Conservation (phyloP, 805 yeast genomes). For the Ogataea thermomethanolica region DNA sequence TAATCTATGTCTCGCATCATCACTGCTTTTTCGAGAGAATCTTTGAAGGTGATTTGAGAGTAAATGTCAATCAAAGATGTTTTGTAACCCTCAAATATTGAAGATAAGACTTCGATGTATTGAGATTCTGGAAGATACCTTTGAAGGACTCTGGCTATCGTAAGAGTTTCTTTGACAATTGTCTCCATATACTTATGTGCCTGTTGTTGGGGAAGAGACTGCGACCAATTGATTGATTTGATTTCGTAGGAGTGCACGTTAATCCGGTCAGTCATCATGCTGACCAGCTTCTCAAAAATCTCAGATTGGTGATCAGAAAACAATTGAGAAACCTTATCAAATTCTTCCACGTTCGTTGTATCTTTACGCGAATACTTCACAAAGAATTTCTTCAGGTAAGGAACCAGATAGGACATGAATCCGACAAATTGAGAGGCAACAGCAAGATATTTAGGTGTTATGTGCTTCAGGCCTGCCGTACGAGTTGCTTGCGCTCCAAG, state of each 20-base stretch:
- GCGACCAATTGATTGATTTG: conserved; percentile 47
- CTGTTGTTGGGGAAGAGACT: conserved; percentile 39
- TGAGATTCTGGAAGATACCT: conserved; percentile 53
- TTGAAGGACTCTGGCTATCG: conserved; percentile 56
- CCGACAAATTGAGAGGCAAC: conserved; percentile 64
- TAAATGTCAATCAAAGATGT: conserved; percentile 50
- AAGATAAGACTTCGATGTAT: conserved; percentile 42
- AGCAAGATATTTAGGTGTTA: conserved; percentile 69
- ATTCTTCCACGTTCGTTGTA: conserved; percentile 34
- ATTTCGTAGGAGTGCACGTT: conserved; percentile 47
- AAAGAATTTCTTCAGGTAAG: conserved; percentile 32
- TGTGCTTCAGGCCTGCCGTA: conserved; percentile 70
- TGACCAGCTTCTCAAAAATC: conserved; percentile 59
- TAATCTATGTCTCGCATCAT: conserved; percentile 59
- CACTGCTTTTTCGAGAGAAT: conserved; percentile 50
- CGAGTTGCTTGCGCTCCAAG: conserved; percentile 73
- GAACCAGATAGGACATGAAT: conserved; percentile 39
- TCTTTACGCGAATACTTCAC: conserved; percentile 29
- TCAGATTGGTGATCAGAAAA: conserved; percentile 62
- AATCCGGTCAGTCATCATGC: conserved; percentile 67
- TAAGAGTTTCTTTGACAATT: conserved; percentile 62
- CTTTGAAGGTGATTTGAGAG: conserved; percentile 45
- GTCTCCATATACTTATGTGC: conserved; percentile 64
- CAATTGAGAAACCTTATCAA: conserved; percentile 38
- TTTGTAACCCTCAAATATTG: conserved; percentile 58